phyloP scores from a whole-genome alignment of 352 stramenopile genomes.

The Thalassiosira sp. region DNA sequence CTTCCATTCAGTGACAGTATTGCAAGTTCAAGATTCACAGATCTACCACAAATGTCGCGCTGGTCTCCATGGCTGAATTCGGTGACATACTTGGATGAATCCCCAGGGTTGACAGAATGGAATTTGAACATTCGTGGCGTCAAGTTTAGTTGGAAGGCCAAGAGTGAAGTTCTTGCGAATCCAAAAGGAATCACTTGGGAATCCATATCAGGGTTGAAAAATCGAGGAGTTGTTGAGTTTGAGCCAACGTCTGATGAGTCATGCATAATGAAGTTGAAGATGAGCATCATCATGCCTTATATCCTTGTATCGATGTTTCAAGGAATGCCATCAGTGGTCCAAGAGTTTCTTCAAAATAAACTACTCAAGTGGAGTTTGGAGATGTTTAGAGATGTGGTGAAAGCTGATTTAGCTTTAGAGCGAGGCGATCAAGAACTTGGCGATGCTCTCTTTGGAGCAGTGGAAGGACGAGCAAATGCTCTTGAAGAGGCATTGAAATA shows the following conservation, averaged over 20 bases:
- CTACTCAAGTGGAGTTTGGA: conserved; percentile 83
- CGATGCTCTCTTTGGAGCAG: conserved; percentile 78
- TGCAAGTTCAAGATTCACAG: conserved; percentile 74
- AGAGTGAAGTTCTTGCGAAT: conserved; percentile 59
- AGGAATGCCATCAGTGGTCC: conserved; percentile 63
- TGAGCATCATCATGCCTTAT: conserved; percentile 74
- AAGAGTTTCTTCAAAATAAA: conserved; percentile 83
- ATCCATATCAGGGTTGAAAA: conserved; percentile 74
- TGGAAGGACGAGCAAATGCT: conserved; percentile 77
- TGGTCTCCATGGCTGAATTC: conserved; percentile 82
- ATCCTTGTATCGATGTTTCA: conserved; percentile 73
- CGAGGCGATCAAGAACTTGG: conserved; percentile 79
- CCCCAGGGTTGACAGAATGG: conserved; percentile 70
- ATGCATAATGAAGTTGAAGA: conserved; percentile 77
- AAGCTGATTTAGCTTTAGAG: conserved; percentile 80
- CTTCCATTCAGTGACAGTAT: conserved; percentile 77
- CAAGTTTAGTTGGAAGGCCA: conserved; percentile 73
- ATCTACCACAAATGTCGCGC: conserved; percentile 76
- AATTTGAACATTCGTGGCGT: conserved; percentile 77
- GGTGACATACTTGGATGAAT: conserved; percentile 73
- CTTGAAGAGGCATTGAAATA: conserved; percentile 77
- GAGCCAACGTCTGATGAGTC: conserved; percentile 56
- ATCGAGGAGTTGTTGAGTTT: conserved; percentile 76
- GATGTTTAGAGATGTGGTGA: conserved; percentile 84
- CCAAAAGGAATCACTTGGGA: conserved; percentile 79